Evolutionary conservation across 1,284 basidiomycete genomes (phyloP), one percentile per base, ranked within the genome.

Genomic region (Marasmius fiardii): DNA sequence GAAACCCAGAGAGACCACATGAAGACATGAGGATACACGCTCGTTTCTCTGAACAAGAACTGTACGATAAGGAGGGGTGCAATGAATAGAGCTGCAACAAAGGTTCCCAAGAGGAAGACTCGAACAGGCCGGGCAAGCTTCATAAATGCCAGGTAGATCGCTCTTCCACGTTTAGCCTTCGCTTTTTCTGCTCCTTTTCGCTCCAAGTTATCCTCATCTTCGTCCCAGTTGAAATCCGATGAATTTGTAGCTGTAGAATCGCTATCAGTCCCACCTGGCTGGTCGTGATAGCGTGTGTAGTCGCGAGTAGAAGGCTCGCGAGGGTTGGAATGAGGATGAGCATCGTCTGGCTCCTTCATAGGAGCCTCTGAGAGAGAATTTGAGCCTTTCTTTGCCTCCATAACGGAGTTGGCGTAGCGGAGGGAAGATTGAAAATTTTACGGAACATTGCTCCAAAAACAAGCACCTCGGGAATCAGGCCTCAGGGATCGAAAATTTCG

Each of bases 1-100:
- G 85, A 74, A 35, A 89, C 63, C 88, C 89, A 91, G 34, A 90
- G 69, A 3, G 85, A 88, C 88, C 88, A 89, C 4, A 79, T 75
- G 58, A 80, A 77, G 6, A 88, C 82, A 60, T 88, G 83, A 14
- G 73, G 68, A 53, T 75, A 76, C 11, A 74, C 80, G 16, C 71
- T 61, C 58, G 68, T 80, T 47, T 71, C 68, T 54, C 71, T 73
- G 66, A 88, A 91, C 53, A 77, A 77, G 53, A 89, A 68, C 58
- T 85, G 72, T 58, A 89, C 80, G 58, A 91, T 81, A 58, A 90
- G 72, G 47, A 88, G 74, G 3, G 88, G 89, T 0, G 85, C 79
- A 61, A 90, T 83, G 54, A 88, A 73, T 60, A 90, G 74, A 26
- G 79, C 81, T 21, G 75, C 75, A 31, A 86, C 86, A n/a, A 89